Conservation (phyloP, 2,329 filamentous ascomycete species). For the Alternaria sp. region DNA sequence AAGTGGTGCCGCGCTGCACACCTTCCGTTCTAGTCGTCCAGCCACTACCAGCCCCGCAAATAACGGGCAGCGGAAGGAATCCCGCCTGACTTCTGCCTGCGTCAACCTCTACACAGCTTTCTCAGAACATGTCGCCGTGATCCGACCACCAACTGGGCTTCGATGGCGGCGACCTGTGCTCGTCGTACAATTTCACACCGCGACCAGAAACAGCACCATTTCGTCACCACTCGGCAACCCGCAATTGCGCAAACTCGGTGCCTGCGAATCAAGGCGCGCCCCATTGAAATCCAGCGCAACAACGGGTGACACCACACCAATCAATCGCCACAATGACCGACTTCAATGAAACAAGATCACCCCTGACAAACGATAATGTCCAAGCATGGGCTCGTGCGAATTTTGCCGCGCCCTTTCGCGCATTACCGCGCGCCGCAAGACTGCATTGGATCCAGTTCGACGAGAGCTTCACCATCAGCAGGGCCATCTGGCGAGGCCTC, state of each 20-base stretch:
- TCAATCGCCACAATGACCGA: constrained; percentile 31
- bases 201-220: constrained; percentile 6
- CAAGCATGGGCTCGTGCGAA: constrained; percentile 33
- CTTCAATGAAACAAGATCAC: constrained; percentile 39
- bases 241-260: constrained; percentile 3
- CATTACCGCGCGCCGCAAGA: constrained; percentile 28
- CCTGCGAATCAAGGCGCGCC: constrained; percentile 14
- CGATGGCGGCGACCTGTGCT: constrained; percentile 16
- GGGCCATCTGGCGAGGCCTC: constrained; percentile 36
- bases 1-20: constrained; percentile 14
- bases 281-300: constrained; percentile 11
- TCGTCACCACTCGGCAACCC: constrained; percentile 10
- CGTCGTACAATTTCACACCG: constrained; percentile 11
- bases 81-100: constrained; percentile 20
- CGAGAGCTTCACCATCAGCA: constrained; percentile 35
- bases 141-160: constrained; percentile 11
- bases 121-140: constrained; percentile 16
- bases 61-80: constrained; percentile 22
- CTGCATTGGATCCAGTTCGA: constrained; percentile 38
- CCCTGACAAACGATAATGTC: constrained; percentile 36
- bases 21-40: constrained; percentile 18
- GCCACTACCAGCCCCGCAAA: constrained; percentile 23
- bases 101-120: constrained; percentile 8
- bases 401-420: constrained; percentile 32
- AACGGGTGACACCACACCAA: constrained; percentile 17